Evolutionary conservation across 345 rosid species (phyloP).

Genomic region (Hevea brasiliensis): DNA sequence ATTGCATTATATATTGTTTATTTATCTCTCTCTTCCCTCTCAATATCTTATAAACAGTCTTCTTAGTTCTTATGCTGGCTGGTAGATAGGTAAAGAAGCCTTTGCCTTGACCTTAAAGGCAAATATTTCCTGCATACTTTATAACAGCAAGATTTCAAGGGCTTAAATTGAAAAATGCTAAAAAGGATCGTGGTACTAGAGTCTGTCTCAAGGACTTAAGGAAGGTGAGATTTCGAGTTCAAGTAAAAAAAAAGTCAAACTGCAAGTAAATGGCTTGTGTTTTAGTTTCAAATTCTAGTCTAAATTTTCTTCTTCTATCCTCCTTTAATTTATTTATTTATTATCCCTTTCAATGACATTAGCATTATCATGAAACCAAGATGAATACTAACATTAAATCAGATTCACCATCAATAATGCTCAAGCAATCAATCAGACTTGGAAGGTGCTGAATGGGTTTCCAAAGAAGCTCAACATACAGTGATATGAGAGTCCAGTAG

Average conservation of each 20-base stretch:
- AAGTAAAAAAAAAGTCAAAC: too few species aligned
- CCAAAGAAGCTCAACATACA: too few species aligned
- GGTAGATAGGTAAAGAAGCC: background rate
- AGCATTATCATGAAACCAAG: background rate
- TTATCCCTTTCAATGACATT: background rate
- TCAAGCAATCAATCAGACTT: too few species aligned
- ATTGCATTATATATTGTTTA: background rate
- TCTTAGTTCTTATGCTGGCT: background rate
- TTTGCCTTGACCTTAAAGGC: slow-evolving; percentile 9
- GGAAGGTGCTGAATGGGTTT: too few species aligned
- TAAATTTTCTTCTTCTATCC: background rate
- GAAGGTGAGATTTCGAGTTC: too few species aligned
- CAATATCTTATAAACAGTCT: background rate
- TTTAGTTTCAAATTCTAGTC: background rate
- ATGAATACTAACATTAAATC: background rate
- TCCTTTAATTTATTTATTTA: too few species aligned
- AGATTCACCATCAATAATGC: background rate
- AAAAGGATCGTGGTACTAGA: too few species aligned
- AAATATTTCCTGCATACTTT: background rate
- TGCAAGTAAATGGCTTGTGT: background rate
- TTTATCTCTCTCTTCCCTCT: background rate
- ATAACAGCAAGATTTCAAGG: background rate
- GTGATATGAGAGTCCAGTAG: too few species aligned
- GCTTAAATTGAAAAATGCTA: background rate
- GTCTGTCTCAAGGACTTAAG: too few species aligned